Evolutionary conservation across 2,329 filamentous ascomycete genomes (phyloP).

Genomic region (Neurospora sp.): DNA sequence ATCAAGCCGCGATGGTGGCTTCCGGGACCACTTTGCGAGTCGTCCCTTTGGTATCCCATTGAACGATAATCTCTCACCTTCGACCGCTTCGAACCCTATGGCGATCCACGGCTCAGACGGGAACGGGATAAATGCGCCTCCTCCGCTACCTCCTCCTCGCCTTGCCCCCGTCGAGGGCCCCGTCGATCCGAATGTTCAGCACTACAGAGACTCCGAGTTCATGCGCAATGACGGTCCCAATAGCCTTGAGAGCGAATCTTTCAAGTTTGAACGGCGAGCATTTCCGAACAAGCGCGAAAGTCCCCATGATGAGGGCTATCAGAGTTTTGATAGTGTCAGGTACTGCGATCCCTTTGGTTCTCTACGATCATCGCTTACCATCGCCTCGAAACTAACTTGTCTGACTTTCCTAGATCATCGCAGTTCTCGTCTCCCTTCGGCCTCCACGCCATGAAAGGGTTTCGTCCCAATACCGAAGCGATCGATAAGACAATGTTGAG

Average conservation of each 20-base stretch:
- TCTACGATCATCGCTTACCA: neutral
- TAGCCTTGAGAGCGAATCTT: constrained; percentile 25
- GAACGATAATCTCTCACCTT: constrained; percentile 15
- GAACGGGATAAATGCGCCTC: constrained; percentile 27
- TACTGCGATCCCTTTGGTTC: constrained; percentile 1
- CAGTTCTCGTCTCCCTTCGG: constrained; percentile 28
- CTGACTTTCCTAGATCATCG: constrained; percentile 8
- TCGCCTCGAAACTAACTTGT: neutral
- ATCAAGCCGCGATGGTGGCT: constrained; percentile 14
- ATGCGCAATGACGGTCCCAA: constrained; percentile 20
- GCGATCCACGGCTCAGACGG: constrained; percentile 31
- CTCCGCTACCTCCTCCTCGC: constrained; percentile 37
- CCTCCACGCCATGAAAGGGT: constrained; percentile 34
- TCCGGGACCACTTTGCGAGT: constrained; percentile 10
- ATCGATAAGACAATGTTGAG: constrained; percentile 44
- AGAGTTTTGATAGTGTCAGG: constrained; percentile 19
- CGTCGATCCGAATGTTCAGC: constrained; percentile 17
- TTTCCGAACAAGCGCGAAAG: constrained; percentile 8
- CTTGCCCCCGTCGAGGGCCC: constrained; percentile 27
- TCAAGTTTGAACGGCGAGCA: constrained; percentile 26
- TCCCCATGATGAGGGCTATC: constrained; percentile 18
- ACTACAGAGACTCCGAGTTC: constrained; percentile 12
- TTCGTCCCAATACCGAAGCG: constrained; percentile 33
- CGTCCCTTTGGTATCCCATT: constrained; percentile 9
- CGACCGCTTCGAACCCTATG: constrained; percentile 24